Conservation (phyloP, 805 yeast species). For the Sugiyamaella americana region DNA sequence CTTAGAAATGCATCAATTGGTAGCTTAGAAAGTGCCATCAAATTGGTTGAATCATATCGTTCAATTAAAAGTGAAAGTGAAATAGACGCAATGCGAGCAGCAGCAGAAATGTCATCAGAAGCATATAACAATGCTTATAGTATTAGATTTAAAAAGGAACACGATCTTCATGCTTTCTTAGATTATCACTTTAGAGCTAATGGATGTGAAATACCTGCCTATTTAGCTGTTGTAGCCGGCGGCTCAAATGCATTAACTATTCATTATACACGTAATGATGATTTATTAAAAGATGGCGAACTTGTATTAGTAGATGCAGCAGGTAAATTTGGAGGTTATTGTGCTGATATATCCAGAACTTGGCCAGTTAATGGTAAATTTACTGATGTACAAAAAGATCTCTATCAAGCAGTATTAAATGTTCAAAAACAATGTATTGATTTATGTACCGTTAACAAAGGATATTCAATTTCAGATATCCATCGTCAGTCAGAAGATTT, state of each 20-base stretch:
- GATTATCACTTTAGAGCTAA: constrained; percentile 78
- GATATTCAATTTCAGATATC: constrained; percentile 60
- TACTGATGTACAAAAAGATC: constrained; percentile 69
- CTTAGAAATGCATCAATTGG: constrained; percentile 8
- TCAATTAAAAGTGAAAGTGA: constrained; percentile 72
- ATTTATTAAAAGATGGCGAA: constrained; percentile 66
- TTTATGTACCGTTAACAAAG: constrained; percentile 50
- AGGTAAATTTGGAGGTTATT: constrained; percentile 88
- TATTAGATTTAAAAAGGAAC: constrained; percentile 54
- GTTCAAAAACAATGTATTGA: constrained; percentile 76
- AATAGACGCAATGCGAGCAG: constrained; percentile 69
- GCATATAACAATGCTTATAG: constrained; percentile 83
- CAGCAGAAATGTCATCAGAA: constrained; percentile 74
- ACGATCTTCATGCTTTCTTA: constrained; percentile 69
- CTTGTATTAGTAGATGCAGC: constrained; percentile 93
- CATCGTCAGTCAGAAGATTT: constrained; percentile 61
- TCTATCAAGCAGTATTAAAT: constrained; percentile 81
- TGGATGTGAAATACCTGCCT: constrained; percentile 87
- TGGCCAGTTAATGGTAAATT: constrained; percentile 85
- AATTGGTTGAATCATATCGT: constrained; percentile 36
- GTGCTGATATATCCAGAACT: constrained; percentile 92
- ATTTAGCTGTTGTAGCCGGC: constrained; percentile 94
- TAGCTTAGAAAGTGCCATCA: constrained; percentile 13
- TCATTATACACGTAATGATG: constrained; percentile 92
- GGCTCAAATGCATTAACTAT: constrained; percentile 86